phyloP scores from a whole-genome alignment of 208 protist genomes.

The Hexamita inflata region DNA sequence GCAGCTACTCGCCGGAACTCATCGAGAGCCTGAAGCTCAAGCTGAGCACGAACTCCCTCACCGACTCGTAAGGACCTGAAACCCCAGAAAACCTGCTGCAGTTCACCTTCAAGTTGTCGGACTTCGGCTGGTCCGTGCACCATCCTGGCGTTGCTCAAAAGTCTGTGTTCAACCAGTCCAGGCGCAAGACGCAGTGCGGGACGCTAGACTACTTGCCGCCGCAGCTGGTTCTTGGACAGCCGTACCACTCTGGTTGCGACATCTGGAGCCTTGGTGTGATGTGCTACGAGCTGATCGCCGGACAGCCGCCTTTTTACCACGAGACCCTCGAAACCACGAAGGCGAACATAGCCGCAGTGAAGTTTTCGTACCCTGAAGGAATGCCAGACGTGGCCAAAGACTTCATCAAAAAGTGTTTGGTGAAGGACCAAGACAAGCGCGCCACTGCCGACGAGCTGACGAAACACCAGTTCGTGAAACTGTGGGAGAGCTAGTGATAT shows the following conservation, averaged over 20 bases:
- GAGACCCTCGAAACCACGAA: constrained; percentile 22
- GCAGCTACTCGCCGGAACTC: background rate
- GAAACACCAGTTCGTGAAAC: background rate
- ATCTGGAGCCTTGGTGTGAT: constrained; percentile 49
- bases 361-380: background rate
- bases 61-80: background rate
- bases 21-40: no score
- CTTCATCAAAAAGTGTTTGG: constrained; percentile 7
- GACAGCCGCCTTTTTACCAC: constrained; percentile 43
- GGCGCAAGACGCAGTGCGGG: constrained; percentile 45
- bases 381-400: background rate
- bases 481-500: no score
- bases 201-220: constrained; percentile 53
- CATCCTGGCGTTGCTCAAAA: background rate
- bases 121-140: constrained; percentile 25
- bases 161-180: no score
- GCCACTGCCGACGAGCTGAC: background rate
- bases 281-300: constrained; percentile 42
- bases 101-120: constrained; percentile 6
- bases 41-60: no score
- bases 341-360: constrained; percentile 1
- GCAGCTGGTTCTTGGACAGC: constrained; percentile 44
- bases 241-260: constrained; percentile 43
- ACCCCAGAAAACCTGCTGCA: background rate
- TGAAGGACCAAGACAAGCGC: background rate